Conservation (phyloP, 2,329 filamentous ascomycete species). For the Chalara sp. region DNA sequence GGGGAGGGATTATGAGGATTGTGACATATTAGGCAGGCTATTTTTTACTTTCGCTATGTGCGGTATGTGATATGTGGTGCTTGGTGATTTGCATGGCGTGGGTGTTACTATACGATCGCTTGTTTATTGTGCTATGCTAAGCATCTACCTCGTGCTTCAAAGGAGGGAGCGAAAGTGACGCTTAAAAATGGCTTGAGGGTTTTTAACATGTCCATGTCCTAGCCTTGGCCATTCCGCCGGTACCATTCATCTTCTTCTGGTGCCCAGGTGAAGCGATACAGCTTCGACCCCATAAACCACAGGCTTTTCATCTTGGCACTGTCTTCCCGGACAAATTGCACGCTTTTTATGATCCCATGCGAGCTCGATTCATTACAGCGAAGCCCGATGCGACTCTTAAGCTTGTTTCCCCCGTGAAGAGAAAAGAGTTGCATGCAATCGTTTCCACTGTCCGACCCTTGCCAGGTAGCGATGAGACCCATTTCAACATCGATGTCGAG, state of each 20-base stretch:
- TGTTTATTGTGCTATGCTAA: no score
- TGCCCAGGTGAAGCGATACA: not conserved
- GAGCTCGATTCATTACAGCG: not conserved
- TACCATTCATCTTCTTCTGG: not conserved
- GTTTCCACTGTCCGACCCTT: no score
- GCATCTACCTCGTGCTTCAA: no score
- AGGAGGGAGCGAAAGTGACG: no score
- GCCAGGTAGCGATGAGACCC: slow-evolving; percentile 32
- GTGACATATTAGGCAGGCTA: not conserved
- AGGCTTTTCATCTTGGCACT: slow-evolving; percentile 16
- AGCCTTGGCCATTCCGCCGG: no score
- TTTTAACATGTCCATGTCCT: no score
- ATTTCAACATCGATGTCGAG: slow-evolving; percentile 42
- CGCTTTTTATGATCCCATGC: slow-evolving; percentile 7
- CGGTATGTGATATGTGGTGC: no score
- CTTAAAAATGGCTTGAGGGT: no score
- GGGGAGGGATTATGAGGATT: not conserved
- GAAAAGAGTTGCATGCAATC: slow-evolving; percentile 18
- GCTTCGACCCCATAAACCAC: not conserved
- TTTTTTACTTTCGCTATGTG: no score
- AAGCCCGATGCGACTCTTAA: not conserved
- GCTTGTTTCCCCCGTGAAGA: slow-evolving; percentile 14
- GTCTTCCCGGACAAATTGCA: slow-evolving; percentile 16
- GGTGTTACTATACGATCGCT: not conserved
- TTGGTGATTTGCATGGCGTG: not conserved